Base-by-base conservation (phyloP, 2,329 filamentous ascomycete species). In the Cladophialophora psammophila region DNA sequence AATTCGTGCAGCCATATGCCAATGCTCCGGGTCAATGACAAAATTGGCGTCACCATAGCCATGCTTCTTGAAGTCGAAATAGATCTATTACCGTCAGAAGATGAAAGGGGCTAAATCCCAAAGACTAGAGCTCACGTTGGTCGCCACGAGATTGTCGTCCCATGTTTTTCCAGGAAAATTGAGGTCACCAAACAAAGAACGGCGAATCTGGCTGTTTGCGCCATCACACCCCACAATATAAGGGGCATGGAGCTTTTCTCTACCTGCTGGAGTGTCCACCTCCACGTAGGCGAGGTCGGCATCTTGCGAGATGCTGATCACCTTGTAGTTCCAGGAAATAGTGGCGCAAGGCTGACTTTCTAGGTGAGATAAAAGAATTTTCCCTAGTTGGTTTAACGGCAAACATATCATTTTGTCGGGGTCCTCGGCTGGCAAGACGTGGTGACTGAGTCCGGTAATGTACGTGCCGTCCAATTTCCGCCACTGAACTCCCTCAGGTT, bases 1-100 rank as follows among this genome's bases (percentile, higher is more conserved):
- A 67, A 90, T 85, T 56, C 81, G 84, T 1, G 87, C 87, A 1
- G 85, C 86, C 86, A 89, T 88, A 78, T 86, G 80, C 76, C 86
- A 89, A 72, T 90, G 80, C 18, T 85, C 83, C 0, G 86, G 87
- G 69, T 90, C 48, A 12, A 63, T 32, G 35, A 63, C 31, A 36
- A 57, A 57, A 31, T 42, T 60, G 15, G 31, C 40, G 18, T 65
- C 56, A 0, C 35, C 63, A n/a, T 50, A 65, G n/a, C 58, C 58
- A 40, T 40, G 48, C 88, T 83, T 83, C 8, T 81, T 78, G 64
- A 89, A 87, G 70, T 87, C 84, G 67, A 89, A 88, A 73, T 88
- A 88, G 5, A 86, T 84, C 86, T 88, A 32, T 12, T 20, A 26
- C 9, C 26, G 18, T 12, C 20, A 57, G 20, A 53, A 26, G 48